Evolutionary conservation across 495 filamentous ascomycete species (phyloP).

Genomic region (Hypoxylon rickii): DNA sequence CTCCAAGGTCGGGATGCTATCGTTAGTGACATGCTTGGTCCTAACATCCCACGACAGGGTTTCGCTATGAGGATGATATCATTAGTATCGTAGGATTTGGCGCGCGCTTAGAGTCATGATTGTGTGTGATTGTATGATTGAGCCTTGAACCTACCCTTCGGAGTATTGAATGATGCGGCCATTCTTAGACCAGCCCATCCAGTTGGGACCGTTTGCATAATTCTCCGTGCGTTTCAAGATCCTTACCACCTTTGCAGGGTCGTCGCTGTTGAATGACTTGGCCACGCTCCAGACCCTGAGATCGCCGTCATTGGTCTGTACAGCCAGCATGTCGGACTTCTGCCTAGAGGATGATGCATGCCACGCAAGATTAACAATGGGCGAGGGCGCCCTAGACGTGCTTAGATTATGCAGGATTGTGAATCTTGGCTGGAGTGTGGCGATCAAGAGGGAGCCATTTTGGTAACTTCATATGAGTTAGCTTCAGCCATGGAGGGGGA

Average conservation of each 20-base stretch:
- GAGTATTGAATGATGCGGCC: conserved; percentile 92
- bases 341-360: conserved; percentile 96
- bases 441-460: conserved; percentile 93
- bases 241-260: conserved; percentile 82
- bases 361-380: conserved; percentile 90
- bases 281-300: conserved; percentile 96
- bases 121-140: conserved; percentile 13
- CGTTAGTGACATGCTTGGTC: conserved; percentile 91
- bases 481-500: conserved; percentile 38
- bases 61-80: conserved; percentile 61
- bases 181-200: conserved; percentile 98
- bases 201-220: conserved; percentile 78
- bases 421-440: conserved; percentile 86
- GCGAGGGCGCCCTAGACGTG: conserved; percentile 79
- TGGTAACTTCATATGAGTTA: conserved; percentile 68
- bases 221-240: conserved; percentile 81
- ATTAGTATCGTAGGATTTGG: conserved; percentile 41
- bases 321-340: conserved; percentile 97
- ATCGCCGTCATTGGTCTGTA: conserved; percentile 90
- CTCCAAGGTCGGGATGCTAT: conserved; percentile 82
- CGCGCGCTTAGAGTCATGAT: conserved; percentile 42
- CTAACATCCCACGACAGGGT: conserved; percentile 95
- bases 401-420: conserved; percentile 93
- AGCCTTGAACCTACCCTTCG: conserved; percentile 72
- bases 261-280: conserved; percentile 74